A percentile compares a stretch with the other conserved stretches of the same genome.
Evolutionary conservation across 2,329 filamentous ascomycete genomes (phyloP).

Genomic region (Alternaria sp.): DNA sequence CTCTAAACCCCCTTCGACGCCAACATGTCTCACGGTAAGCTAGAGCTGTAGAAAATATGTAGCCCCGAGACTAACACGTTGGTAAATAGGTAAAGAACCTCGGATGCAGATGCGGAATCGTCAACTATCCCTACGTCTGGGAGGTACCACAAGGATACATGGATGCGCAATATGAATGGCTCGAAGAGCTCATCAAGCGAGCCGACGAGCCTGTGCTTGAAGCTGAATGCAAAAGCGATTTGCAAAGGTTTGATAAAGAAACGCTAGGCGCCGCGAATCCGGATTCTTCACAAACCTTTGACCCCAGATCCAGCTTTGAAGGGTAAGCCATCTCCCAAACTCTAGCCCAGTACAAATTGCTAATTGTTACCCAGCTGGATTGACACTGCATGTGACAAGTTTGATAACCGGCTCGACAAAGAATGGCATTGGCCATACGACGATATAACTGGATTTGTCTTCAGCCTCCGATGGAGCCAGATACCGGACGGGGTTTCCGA

Average conservation of each 20-base stretch:
- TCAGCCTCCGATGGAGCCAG: neutral
- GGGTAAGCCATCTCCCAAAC: neutral
- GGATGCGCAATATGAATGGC: neutral
- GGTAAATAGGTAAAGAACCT: neutral
- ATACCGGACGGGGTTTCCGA: neutral
- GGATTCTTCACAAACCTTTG: neutral
- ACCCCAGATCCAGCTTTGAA: neutral
- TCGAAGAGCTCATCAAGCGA: neutral
- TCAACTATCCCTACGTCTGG: neutral
- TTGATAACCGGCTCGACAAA: neutral
- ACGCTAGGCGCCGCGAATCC: neutral
- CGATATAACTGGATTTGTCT: neutral
- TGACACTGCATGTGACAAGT: neutral
- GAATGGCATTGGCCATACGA: neutral
- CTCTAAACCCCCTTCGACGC: too few relatives aligned
- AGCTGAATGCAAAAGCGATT: neutral
- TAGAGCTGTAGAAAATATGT: too few relatives aligned
- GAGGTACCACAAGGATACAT: neutral
- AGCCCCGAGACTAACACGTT: too few relatives aligned
- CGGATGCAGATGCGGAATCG: neutral
- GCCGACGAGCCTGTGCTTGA: neutral
- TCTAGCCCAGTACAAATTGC: neutral
- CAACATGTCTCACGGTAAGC: too few relatives aligned
- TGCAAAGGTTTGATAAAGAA: neutral
- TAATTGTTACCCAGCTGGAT: neutral